Evolutionary conservation across 129 eudicot genomes (phyloP).

Genomic region (Lactuca sativa): DNA sequence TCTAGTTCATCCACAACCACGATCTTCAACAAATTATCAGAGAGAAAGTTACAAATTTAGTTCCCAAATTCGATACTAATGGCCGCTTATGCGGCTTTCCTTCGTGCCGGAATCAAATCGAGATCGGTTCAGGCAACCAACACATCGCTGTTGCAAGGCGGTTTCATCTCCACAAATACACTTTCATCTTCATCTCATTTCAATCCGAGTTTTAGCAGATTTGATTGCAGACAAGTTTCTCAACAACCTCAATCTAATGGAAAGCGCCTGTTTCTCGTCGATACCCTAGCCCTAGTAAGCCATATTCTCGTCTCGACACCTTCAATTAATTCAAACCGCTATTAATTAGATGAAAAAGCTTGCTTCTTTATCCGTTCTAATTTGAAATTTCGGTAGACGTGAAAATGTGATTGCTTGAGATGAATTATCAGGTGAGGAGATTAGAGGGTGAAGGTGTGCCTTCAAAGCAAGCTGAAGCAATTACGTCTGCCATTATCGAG

Average conservation of each 20-base stretch:
- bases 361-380: background rate
- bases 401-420: background rate
- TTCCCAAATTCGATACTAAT: constrained; percentile 20
- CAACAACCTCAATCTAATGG: constrained; percentile 50
- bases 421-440: constrained; percentile 61
- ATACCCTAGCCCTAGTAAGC: constrained; percentile 82
- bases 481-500: constrained; percentile 68
- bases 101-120: constrained; percentile 32
- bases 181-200: constrained; percentile 14
- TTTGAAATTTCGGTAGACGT: background rate
- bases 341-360: background rate
- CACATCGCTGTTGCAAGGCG: constrained; percentile 10
- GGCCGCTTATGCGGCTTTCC: constrained; percentile 62
- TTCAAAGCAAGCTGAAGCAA: constrained; percentile 88
- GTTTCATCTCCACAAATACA: constrained; percentile 1
- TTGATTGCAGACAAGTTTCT: constrained; percentile 39
- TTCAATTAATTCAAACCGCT: background rate
- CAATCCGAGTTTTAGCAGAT: constrained; percentile 7
- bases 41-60: background rate
- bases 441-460: constrained; percentile 90
- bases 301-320: background rate
- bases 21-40: background rate
- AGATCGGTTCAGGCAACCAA: constrained; percentile 27
- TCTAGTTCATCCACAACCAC: background rate
- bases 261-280: constrained; percentile 74